These are phyloP conservation scores for Hymenoscyphus occultus DNA, from an alignment of 2,329 filamentous ascomycete genomes.

Conservation along the genomic window DNA sequence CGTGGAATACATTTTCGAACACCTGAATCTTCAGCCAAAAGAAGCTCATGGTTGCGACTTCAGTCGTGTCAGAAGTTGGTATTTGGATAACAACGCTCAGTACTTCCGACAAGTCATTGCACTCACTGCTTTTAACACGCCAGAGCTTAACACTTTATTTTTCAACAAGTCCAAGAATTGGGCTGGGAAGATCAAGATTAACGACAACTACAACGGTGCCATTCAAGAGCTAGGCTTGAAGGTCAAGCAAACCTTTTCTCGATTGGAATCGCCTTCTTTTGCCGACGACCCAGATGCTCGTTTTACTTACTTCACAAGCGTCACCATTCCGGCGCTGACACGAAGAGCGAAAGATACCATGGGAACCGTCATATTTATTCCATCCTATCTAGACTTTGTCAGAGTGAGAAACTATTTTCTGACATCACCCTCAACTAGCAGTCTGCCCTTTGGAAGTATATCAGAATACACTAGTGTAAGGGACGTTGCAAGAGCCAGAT, in stretches of 20 bases:
- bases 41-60: slow-evolving; percentile 93
- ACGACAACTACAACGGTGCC: slow-evolving; percentile 62
- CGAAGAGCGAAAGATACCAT: slow-evolving; percentile 62
- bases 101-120: slow-evolving; percentile 84
- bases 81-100: slow-evolving; percentile 81
- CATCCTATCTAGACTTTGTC: slow-evolving; percentile 93
- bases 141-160: slow-evolving; percentile 79
- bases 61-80: slow-evolving; percentile 84
- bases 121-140: slow-evolving; percentile 78
- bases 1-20: slow-evolving; percentile 84
- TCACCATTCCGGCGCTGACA: slow-evolving; percentile 71
- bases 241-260: slow-evolving; percentile 83
- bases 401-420: slow-evolving; percentile 90
- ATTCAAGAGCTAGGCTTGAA: slow-evolving; percentile 71
- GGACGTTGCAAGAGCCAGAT: slow-evolving; percentile 79
- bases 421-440: slow-evolving; percentile 56
- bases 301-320: slow-evolving; percentile 86
- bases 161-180: slow-evolving; percentile 76
- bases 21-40: slow-evolving; percentile 86
- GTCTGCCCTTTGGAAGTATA: slow-evolving; percentile 71
- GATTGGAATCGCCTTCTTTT: slow-evolving; percentile 71
- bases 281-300: slow-evolving; percentile 78
- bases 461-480: slow-evolving; percentile 81
- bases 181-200: slow-evolving; percentile 73
- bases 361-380: slow-evolving; percentile 84